Conservation (phyloP, 192 early-diverging fungal genomes). For the Funneliformis mosseae region DNA sequence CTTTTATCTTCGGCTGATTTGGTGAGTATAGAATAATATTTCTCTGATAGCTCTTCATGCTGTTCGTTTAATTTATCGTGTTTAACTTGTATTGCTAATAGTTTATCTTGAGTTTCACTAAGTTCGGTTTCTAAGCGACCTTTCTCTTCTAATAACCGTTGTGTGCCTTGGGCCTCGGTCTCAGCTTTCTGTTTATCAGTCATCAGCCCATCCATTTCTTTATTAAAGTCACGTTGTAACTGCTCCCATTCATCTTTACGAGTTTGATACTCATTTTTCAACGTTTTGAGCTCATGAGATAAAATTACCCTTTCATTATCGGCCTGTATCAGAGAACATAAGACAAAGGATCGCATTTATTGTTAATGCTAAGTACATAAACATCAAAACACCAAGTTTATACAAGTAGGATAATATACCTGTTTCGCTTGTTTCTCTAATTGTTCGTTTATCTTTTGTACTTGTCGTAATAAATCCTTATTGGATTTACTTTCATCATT, state of each 20-base stretch:
- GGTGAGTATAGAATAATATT: neutral
- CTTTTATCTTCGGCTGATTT: neutral
- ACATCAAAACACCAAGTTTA: neutral
- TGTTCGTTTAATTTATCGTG: neutral
- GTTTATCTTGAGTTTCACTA: neutral
- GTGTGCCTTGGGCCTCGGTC: neutral
- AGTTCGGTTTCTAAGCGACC: neutral
- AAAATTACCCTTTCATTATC: neutral
- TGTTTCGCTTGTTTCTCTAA: neutral
- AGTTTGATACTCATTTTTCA: neutral
- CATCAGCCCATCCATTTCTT: constrained; percentile 7
- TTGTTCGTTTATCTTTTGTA: constrained; percentile 3
- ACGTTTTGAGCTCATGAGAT: neutral
- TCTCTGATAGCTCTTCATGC: neutral
- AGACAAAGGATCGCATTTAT: too few relatives aligned
- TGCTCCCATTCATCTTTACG: constrained; percentile 9
- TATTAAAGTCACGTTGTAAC: neutral
- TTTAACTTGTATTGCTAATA: neutral
- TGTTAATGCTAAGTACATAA: neutral
- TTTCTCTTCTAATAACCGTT: neutral
- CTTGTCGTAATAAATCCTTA: neutral
- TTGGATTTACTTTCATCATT: neutral
- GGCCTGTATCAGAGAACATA: neutral
- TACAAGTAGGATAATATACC: neutral
- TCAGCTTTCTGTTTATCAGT: neutral